phyloP scores from a whole-genome alignment of 2,329 filamentous ascomycete genomes.

The Botrytis galanthina region DNA sequence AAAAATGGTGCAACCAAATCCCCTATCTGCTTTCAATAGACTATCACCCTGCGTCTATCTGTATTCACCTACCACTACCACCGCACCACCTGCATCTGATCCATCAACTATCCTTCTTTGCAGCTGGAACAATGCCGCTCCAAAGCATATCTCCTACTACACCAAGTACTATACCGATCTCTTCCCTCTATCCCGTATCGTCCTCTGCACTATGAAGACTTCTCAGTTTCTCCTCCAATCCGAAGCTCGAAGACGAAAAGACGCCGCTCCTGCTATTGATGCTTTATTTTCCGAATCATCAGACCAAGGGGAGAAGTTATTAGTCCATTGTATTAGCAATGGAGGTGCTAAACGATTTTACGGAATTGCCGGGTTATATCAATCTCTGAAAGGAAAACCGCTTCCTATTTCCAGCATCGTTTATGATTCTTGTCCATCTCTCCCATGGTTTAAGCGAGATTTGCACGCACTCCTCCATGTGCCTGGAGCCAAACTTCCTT shows the following conservation, averaged over 20 bases:
- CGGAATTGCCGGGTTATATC: constrained; percentile 25
- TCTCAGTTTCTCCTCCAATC: constrained; percentile 45
- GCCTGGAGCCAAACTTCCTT: constrained; percentile 21
- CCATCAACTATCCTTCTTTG: constrained; percentile 50
- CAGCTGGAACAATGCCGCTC: constrained; percentile 56
- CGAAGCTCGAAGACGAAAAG: constrained; percentile 27
- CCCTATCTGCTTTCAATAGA: constrained; percentile 30
- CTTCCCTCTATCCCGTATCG: constrained; percentile 50
- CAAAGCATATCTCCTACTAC: constrained; percentile 57
- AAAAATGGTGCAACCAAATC: constrained; percentile 22
- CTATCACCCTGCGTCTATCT: constrained; percentile 29
- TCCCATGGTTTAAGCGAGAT: constrained; percentile 33
- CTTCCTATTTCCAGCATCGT: constrained; percentile 26
- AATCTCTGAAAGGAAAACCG: constrained; percentile 22
- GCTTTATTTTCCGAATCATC: constrained; percentile 25
- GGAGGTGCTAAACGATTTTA: constrained; percentile 47
- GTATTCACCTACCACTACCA: constrained; percentile 25
- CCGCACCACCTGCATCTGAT: neutral
- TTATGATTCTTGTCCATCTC: constrained; percentile 32
- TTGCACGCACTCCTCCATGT: constrained; percentile 27
- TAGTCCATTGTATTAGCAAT: constrained; percentile 58
- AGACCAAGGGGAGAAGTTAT: constrained; percentile 39
- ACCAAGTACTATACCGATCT: constrained; percentile 50
- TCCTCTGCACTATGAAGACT: constrained; percentile 50
- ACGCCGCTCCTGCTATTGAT: constrained; percentile 38